Percentiles rank a stretch among this genome's conserved stretches.
Evolutionary conservation across 148 eudicot species (phyloP).

Genomic region (Talinum fruticosum): DNA sequence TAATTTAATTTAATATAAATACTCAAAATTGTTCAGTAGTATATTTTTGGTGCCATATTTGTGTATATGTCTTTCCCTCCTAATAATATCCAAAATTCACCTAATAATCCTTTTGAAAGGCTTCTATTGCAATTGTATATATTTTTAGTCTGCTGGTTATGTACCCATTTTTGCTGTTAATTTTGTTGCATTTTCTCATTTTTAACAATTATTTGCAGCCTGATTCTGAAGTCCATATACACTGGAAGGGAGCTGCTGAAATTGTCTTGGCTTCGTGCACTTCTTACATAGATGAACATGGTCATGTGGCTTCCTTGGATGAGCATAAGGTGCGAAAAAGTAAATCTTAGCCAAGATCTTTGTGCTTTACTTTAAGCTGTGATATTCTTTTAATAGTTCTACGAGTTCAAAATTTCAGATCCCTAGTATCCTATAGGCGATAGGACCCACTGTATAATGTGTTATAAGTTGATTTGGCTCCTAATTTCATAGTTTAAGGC

Average conservation of each 20-base stretch:
- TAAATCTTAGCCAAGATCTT: background rate
- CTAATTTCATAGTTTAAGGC: background rate
- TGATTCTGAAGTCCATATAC: slow-evolving; percentile 61
- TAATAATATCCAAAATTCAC: too few relatives aligned
- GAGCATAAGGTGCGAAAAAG: slow-evolving; percentile 56
- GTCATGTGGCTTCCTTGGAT: slow-evolving; percentile 39
- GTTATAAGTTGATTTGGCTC: background rate
- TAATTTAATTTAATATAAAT: too few relatives aligned
- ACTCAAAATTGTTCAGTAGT: too few relatives aligned
- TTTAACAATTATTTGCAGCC: slow-evolving; percentile 32
- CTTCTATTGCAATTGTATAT: background rate
- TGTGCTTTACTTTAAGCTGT: background rate
- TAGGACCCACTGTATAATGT: too few relatives aligned
- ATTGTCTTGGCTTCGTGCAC: slow-evolving; percentile 73
- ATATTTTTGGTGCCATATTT: too few relatives aligned
- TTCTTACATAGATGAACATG: slow-evolving; percentile 57
- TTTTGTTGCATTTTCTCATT: background rate
- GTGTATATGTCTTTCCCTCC: too few relatives aligned
- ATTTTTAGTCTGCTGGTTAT: background rate
- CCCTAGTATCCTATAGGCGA: background rate
- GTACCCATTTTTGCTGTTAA: background rate
- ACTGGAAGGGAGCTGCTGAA: slow-evolving; percentile 99
- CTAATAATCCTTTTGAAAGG: too few relatives aligned
- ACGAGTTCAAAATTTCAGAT: background rate
- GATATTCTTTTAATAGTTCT: background rate